Evolutionary conservation across 2,329 filamentous ascomycete genomes (phyloP), one percentile per base, ranked within the genome.

Genomic region (Fusarium sp.): DNA sequence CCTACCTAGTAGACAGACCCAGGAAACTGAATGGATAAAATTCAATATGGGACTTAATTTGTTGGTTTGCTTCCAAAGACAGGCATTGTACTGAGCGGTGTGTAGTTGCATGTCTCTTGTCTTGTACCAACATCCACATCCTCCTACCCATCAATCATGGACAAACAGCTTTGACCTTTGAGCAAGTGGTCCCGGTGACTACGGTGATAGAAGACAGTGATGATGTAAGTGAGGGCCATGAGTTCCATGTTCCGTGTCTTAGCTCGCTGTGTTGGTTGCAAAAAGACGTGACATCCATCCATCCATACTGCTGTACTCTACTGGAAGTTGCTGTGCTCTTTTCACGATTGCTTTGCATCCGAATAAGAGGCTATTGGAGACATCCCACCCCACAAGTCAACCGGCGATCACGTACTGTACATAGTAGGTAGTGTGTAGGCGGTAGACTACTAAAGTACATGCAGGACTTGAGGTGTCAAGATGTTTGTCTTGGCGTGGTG

Each of bases 171-270:
- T 51, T 45, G 55, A 61, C 53, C 56, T 69, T 51, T 43, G 68
- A 65, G 55, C 61, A 65, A 65, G 55, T 67, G 64, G 51, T 53
- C 55, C 57, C 41, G 58, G 62, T 70, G 63, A 61, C 67, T 69
- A 25, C 65, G 29, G 52, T 59, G 45, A 58, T 70, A 58, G 58
- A 15, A 43, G 22, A 65, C 61, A 56, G 63, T 65, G 60, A 71
- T 71, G 68, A 71, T 71, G 68, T 71, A 71, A 71, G 65, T 71
- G 59, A 69, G 52, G 60, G 44, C 68, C 52, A 65, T 52, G 44
- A 71, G 55, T 56, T 61, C 68, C 68, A 71, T 65, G 52, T 61
- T 71, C 68, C 60, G 61, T 45, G 45, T 45, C 55, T 71, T 71
- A 71, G 68, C 59, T 69, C 54, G 25, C 22, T 49, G 49, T 66